These are phyloP conservation scores for Metschnikowia sp. DNA, from an alignment of 805 yeast genomes.

Conservation along the genomic window DNA sequence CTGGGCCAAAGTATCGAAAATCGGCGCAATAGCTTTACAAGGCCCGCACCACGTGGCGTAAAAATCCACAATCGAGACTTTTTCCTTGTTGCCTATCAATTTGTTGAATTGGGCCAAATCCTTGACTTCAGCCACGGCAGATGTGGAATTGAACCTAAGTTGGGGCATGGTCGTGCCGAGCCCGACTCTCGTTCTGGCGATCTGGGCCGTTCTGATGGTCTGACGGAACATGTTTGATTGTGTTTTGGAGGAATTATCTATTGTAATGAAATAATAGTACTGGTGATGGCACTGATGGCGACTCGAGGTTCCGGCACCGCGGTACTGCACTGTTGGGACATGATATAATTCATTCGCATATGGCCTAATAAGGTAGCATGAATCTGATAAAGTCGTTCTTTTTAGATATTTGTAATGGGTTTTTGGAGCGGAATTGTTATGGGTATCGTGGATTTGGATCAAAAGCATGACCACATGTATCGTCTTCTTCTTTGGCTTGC, in stretches of 20 bases:
- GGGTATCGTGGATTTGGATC: neutral
- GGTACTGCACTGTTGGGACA: conserved; percentile 5
- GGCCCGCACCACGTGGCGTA: conserved; percentile 79
- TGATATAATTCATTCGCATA: too few relatives aligned
- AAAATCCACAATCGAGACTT: conserved; percentile 57
- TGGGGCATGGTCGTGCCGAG: neutral
- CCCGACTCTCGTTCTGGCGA: neutral
- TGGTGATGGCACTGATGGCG: neutral
- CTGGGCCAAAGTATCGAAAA: conserved; percentile 43
- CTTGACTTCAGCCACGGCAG: conserved; percentile 28
- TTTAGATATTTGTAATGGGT: too few relatives aligned
- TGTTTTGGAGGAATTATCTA: neutral
- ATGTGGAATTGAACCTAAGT: conserved; percentile 14
- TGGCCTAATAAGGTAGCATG: too few relatives aligned
- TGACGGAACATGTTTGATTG: conserved; percentile 10
- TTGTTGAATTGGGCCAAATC: conserved; percentile 25
- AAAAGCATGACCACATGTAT: neutral
- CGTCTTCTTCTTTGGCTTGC: neutral
- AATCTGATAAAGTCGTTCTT: too few relatives aligned
- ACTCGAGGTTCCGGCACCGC: neutral
- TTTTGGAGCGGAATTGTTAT: neutral
- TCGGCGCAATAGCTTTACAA: conserved; percentile 69
- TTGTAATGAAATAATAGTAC: too few relatives aligned
- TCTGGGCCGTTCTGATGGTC: neutral
- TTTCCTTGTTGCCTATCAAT: conserved; percentile 25